phyloP scores from a whole-genome alignment of 257 asterid species.

The Penstemon eatonii region DNA sequence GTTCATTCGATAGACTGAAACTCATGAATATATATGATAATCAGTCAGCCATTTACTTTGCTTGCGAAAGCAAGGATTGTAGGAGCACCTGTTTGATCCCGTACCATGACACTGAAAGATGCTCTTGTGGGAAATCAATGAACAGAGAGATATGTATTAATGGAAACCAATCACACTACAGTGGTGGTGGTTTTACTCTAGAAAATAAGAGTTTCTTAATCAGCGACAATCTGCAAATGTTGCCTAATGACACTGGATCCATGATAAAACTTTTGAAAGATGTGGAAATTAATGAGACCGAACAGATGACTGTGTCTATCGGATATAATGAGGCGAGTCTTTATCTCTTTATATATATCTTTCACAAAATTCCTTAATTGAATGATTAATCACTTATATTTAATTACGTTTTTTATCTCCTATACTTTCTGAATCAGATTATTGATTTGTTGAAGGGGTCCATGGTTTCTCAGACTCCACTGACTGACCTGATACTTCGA shows the following conservation, averaged over 20 bases:
- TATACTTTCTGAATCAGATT: neutral
- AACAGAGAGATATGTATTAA: neutral
- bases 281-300: neutral
- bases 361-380: neutral
- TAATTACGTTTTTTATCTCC: neutral
- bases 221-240: slow-evolving; percentile 14
- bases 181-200: too few species aligned
- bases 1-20: neutral
- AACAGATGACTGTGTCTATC: neutral
- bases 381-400: too few species aligned
- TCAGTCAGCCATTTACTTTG: neutral
- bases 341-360: neutral
- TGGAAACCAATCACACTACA: too few species aligned
- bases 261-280: neutral
- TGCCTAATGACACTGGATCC: neutral
- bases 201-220: neutral
- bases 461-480: slow-evolving; percentile 17
- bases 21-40: neutral
- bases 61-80: neutral
- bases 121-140: slow-evolving; percentile 8
- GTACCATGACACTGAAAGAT: neutral
- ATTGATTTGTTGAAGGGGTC: slow-evolving; percentile 20
- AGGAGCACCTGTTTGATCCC: neutral
- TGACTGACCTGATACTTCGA: slow-evolving; percentile 25
- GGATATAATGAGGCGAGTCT: slow-evolving; percentile 24